phyloP scores from a whole-genome alignment of 768 basidiomycete genomes.

The Tulasnella sp. region DNA sequence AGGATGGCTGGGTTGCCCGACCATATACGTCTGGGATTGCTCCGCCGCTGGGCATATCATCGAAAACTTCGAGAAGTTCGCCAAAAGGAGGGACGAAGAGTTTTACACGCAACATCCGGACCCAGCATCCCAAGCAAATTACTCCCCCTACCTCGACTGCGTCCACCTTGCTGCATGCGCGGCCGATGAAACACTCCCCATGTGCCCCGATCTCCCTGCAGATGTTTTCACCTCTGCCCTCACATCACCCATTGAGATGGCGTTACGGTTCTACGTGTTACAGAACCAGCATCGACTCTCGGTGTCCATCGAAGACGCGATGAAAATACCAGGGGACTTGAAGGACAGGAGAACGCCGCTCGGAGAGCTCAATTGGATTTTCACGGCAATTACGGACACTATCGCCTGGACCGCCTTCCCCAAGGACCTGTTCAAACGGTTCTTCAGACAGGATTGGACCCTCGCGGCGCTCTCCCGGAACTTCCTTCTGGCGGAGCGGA shows the following conservation, averaged over 20 bases:
- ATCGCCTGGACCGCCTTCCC: conserved; percentile 99
- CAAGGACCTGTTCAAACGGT: conserved; percentile 83
- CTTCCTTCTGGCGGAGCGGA: conserved; percentile 92
- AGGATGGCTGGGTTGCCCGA: conserved; percentile 88
- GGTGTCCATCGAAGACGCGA: conserved; percentile 82
- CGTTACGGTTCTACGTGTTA: conserved; percentile 82
- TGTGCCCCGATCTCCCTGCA: conserved; percentile 93
- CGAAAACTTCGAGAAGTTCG: conserved; percentile 79
- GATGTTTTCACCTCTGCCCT: conserved; percentile 97
- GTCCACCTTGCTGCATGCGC: conserved; percentile 94
- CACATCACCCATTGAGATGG: conserved; percentile 97
- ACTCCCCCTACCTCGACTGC: conserved; percentile 68
- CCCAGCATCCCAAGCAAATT: conserved; percentile 43
- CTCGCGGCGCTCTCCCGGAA: conserved; percentile 96
- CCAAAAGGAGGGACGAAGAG: conserved; percentile 70
- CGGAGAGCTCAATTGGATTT: conserved; percentile 99
- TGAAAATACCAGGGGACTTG: conserved; percentile 92
- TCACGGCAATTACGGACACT: conserved; percentile 97
- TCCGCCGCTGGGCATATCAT: conserved; percentile 94
- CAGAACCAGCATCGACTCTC: conserved; percentile 84
- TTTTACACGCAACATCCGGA: conserved; percentile 46
- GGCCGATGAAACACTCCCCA: conserved; percentile 85
- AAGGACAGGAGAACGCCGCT: conserved; percentile 94
- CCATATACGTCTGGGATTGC: conserved; percentile 98
- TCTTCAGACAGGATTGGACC: conserved; percentile 92